A percentile compares a stretch with the other conserved stretches of the same genome.
These are phyloP conservation scores for Aspergillus cavernicola DNA, from an alignment of 495 filamentous ascomycete genomes.

Conservation along the genomic window DNA sequence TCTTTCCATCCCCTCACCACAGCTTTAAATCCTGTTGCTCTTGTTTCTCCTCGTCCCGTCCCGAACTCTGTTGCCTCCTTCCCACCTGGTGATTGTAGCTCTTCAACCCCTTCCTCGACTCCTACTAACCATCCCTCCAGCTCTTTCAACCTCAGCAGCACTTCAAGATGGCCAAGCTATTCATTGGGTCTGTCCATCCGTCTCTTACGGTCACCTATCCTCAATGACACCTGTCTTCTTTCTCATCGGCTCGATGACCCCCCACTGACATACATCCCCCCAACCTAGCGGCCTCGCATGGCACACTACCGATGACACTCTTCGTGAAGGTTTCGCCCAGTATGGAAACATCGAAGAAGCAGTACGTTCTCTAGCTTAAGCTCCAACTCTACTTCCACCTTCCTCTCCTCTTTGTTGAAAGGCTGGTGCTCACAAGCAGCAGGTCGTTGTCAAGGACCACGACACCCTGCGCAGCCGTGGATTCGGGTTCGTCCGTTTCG, in stretches of 20 bases:
- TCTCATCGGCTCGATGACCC: conserved; percentile 25
- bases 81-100: not conserved
- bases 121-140: conserved; percentile 21
- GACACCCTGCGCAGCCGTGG: conserved; percentile 94
- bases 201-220: conserved; percentile 11
- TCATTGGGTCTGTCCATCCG: conserved; percentile 64
- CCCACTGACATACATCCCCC: not conserved
- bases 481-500: conserved; percentile 93
- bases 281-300: conserved; percentile 81
- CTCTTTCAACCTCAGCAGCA: conserved; percentile 19
- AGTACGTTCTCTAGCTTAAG: conserved; percentile 50
- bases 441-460: conserved; percentile 98
- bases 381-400: no score
- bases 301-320: conserved; percentile 86
- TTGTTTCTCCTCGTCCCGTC: not conserved
- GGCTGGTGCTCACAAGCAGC: not conserved
- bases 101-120: conserved; percentile 9
- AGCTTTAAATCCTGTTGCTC: conserved; percentile 4
- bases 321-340: conserved; percentile 83
- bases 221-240: conserved; percentile 17
- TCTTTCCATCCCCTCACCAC: conserved; percentile 4
- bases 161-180: conserved; percentile 77
- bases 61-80: conserved; percentile 2
- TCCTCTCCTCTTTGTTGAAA: not conserved
- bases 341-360: conserved; percentile 90